Evolutionary conservation across 305 asterid genomes (phyloP), one percentile per base, ranked within the genome.

Genomic region (Withania somnifera): DNA sequence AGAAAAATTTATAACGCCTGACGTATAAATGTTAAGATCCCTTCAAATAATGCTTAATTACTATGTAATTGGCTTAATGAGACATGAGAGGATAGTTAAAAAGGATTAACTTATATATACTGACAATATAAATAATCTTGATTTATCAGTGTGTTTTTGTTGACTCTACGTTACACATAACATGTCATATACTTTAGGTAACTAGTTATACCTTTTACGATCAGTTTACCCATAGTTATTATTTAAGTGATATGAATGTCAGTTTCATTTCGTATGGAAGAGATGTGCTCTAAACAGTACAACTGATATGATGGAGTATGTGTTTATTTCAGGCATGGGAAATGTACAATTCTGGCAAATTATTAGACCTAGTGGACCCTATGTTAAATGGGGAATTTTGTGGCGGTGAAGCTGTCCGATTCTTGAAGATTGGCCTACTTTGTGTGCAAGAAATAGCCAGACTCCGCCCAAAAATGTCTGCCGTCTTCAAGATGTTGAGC

Each of bases 311-410:
- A 36, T 6, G 40, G 7, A 7, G 5, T 19, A 19, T 68, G n/a
- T 58, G n/a, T 10, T 28, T 50, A 76, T 57, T 86, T 89, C 91
- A 94, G 97, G 97, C 92, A 6, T 94, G 97, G 97, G 90, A 92
- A 20, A 82, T 87, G 86, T 88, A 93, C 92, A 86, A 78, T 58
- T 73, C 83, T 32, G 80, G 81, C 1, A 83, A 56, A 22, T 91
- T 91, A 1, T n/a, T 78, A 82, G 87, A 78, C 81, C 84, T 89
- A 82, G 90, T 90, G 54, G 98, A 94, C 83, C 85, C 91, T 0
- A 86, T 87, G 7, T 17, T 93, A 68, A 87, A 86, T 5, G 92
- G 88, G 45, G 88, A 89, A 9, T 91, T 88, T 83, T 45, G 83
- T 0, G 84, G 30, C 7, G 90, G 87, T 30, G 97, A 94, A 85